Evolutionary conservation across 2,329 filamentous ascomycete genomes (phyloP).

Genomic region (Colletotrichum sublineola): DNA sequence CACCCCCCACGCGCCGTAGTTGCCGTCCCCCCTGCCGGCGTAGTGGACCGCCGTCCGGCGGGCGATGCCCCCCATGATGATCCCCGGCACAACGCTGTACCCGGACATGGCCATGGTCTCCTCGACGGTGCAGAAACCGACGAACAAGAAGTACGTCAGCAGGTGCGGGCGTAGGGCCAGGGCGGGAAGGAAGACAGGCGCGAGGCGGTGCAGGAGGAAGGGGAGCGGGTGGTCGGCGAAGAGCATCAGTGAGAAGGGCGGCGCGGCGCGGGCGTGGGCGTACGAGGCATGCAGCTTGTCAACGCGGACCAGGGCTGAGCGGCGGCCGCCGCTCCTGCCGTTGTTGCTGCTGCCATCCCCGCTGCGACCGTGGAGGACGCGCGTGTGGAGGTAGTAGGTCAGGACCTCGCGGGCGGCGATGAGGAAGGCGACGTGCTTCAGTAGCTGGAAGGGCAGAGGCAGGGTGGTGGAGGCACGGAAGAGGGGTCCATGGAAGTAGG

Average conservation of each 20-base stretch:
- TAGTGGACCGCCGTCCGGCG: conserved; percentile 66
- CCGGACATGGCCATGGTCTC: conserved; percentile 77
- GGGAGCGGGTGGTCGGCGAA: conserved; percentile 78
- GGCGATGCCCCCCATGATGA: conserved; percentile 65
- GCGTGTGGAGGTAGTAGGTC: conserved; percentile 81
- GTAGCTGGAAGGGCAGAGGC: conserved; percentile 66
- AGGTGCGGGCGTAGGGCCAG: conserved; percentile 77
- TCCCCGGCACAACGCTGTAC: conserved; percentile 70
- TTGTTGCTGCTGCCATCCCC: too few relatives aligned
- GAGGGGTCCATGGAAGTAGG: conserved; percentile 54
- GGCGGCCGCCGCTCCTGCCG: neutral
- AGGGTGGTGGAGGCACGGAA: conserved; percentile 64
- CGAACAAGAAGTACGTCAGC: conserved; percentile 77
- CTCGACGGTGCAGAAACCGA: conserved; percentile 73
- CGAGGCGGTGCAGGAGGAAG: conserved; percentile 72
- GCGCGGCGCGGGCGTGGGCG: conserved; percentile 66
- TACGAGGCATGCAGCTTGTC: conserved; percentile 59
- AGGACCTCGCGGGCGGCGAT: conserved; percentile 67
- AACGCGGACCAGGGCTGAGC: conserved; percentile 46
- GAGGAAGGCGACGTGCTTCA: conserved; percentile 62
- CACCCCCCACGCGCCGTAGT: conserved; percentile 73
- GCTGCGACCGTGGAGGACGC: conserved; percentile 70
- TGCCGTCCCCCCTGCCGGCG: conserved; percentile 66
- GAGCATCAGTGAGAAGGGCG: conserved; percentile 72
- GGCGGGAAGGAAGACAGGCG: conserved; percentile 76